Evolutionary conservation across 2,329 filamentous ascomycete genomes (phyloP).

Genomic region (Graphilbum fragrans): DNA sequence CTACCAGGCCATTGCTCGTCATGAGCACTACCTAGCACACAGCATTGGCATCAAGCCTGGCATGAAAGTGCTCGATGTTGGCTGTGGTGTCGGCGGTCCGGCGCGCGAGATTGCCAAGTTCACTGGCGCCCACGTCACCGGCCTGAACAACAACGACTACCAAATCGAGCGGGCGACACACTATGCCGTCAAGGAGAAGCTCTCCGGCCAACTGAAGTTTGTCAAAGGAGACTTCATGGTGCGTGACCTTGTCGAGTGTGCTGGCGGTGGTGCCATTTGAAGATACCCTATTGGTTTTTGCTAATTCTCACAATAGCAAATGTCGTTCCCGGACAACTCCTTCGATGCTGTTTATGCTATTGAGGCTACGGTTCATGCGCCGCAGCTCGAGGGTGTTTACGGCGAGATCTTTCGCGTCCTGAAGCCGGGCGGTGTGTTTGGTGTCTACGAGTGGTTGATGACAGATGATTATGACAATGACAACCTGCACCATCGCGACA

Average conservation of each 20-base stretch:
- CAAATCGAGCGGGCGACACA: conserved; percentile 87
- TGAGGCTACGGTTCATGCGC: conserved; percentile 92
- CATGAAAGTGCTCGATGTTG: conserved; percentile 89
- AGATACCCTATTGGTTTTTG: not conserved
- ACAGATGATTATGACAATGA: conserved; percentile 87
- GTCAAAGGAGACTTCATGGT: conserved; percentile 95
- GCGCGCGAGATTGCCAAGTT: conserved; percentile 96
- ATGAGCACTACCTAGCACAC: conserved; percentile 95
- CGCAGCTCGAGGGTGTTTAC: conserved; percentile 83
- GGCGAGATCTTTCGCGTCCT: conserved; percentile 87
- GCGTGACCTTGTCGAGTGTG: not conserved
- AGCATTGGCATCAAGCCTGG: conserved; percentile 74
- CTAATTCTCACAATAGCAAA: conserved; percentile 46
- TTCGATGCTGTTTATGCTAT: conserved; percentile 97
- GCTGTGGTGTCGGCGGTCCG: conserved; percentile 91
- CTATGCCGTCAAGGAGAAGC: conserved; percentile 71
- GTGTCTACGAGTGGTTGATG: conserved; percentile 99
- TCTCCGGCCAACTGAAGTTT: conserved; percentile 69
- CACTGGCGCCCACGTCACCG: conserved; percentile 75
- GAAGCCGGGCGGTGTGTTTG: conserved; percentile 91
- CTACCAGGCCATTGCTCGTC: conserved; percentile 81
- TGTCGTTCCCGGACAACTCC: conserved; percentile 81
- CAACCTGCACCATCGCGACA: conserved; percentile 74
- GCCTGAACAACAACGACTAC: conserved; percentile 98
- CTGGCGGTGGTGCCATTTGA: not conserved